A percentile compares a stretch with the other conserved stretches of the same genome.
Evolutionary conservation across 768 basidiomycete genomes (phyloP).

Genomic region (Lentinula boryana): DNA sequence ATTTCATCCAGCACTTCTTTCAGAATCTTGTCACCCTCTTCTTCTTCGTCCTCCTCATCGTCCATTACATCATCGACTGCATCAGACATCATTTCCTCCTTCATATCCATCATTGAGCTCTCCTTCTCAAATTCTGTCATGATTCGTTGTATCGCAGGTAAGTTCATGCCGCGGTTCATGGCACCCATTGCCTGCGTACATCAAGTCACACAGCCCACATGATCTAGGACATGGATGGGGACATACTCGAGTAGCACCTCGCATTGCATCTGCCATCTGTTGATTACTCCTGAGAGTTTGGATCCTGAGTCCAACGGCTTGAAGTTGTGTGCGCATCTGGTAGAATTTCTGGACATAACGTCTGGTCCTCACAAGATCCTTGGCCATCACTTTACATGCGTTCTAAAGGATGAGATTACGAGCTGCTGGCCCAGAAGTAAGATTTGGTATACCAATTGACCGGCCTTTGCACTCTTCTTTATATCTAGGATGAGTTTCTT

Average conservation of each 20-base stretch:
- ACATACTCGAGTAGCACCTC: slow-evolving; percentile 89
- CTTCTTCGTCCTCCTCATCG: slow-evolving; percentile 94
- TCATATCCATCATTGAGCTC: slow-evolving; percentile 99
- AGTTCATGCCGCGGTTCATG: slow-evolving; percentile 95
- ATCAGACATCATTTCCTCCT: slow-evolving; percentile 99
- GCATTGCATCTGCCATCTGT: slow-evolving; percentile 99
- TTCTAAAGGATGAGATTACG: slow-evolving; percentile 49
- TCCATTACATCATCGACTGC: slow-evolving; percentile 98
- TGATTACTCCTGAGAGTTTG: slow-evolving; percentile 96
- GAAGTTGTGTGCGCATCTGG: slow-evolving; percentile 97
- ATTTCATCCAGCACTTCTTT: slow-evolving; percentile 97
- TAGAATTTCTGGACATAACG: slow-evolving; percentile 97
- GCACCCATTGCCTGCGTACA: slow-evolving; percentile 84
- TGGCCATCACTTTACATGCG: slow-evolving; percentile 99
- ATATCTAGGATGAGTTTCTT: slow-evolving; percentile 96
- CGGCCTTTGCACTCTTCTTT: slow-evolving; percentile 92
- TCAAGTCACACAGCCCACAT: background rate
- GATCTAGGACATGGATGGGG: background rate
- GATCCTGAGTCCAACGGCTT: slow-evolving; percentile 92
- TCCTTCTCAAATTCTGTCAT: slow-evolving; percentile 99
- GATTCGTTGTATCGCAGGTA: slow-evolving; percentile 91
- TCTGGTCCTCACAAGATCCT: slow-evolving; percentile 94
- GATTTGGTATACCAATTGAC: slow-evolving; percentile 71
- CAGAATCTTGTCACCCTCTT: slow-evolving; percentile 91
- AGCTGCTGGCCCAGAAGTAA: slow-evolving; percentile 3